Evolutionary conservation across 768 basidiomycete genomes (phyloP), one percentile per base, ranked within the genome.

Genomic region (Lentinula raphanica): DNA sequence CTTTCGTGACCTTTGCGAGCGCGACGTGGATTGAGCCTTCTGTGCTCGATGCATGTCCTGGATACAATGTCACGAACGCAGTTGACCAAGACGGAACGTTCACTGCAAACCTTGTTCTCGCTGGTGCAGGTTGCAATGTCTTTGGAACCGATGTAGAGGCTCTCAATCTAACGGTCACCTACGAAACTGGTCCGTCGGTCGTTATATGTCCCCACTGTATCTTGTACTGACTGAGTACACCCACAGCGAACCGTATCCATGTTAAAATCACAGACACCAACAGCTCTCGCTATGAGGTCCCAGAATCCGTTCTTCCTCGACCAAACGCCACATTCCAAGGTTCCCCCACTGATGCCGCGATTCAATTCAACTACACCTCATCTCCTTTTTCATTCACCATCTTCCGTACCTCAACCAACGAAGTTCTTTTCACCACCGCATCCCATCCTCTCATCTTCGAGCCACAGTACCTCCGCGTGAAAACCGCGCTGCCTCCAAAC

Each of bases 381-480:
- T 76, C 78, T 0, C 85, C 86, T 0, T 88, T 88, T 69, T 75
- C 81, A 0, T 88, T 89, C 69, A 74, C 78, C 15, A 76, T 87
- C 61, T 71, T 67, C 60, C 81, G 85, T 38, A 68, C 76, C 0
- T 63, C 71, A 6, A 81, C 79, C 1, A 61, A 64, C 17, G 84
- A 87, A 63, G 73, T 82, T 2, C 72, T 89, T 17, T 88, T 87
- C 72, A 79, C 83, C 15, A 87, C 86, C 2, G 74, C 75, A 1
- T 74, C 76, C 8, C 77, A 85, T 62, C 75, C 87, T 0, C 69
- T 90, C 68, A 83, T 93, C 61, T 91, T 87, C 64, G 87, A 90
- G 62, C 80, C 86, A 1, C 89, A 90, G 68, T 92, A 87, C 66
- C 75, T 92, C 13, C 85, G 88, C 54, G 72, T 92, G 61, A 85